Conservation (phyloP, 768 basidiomycete species). For the Tricholoma bakamatsutake region DNA sequence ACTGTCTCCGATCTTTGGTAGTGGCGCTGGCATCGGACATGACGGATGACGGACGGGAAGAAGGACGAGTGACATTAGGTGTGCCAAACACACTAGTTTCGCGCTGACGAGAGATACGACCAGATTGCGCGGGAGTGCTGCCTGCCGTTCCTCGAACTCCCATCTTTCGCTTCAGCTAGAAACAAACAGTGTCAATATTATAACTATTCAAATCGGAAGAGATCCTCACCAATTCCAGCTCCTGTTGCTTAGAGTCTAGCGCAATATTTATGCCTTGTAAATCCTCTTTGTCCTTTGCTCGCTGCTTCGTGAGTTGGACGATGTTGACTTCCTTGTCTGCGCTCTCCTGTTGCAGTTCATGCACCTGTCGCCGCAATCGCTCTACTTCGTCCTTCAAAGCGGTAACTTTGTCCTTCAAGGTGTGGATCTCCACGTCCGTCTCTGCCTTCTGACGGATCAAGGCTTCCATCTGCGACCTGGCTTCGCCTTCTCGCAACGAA, state of each 20-base stretch:
- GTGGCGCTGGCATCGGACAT: conserved; percentile 45
- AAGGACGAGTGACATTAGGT: conserved; percentile 46
- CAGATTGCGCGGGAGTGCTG: conserved; percentile 45
- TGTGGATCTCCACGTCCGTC: conserved; percentile 42
- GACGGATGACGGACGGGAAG: conserved; percentile 51
- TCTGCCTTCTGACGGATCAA: conserved; percentile 51
- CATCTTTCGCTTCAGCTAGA: conserved; percentile 58
- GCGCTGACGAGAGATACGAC: conserved; percentile 38
- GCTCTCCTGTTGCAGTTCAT: conserved; percentile 72
- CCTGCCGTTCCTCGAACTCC: conserved; percentile 53
- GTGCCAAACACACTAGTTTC: conserved; percentile 56
- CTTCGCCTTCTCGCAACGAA: conserved; percentile 39
- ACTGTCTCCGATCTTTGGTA: conserved; percentile 30
- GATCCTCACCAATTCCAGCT: conserved; percentile 74
- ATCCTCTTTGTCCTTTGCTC: conserved; percentile 69
- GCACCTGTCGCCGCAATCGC: conserved; percentile 54
- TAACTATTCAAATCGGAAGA: neutral
- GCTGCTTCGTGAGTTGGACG: conserved; percentile 62
- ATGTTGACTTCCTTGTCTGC: conserved; percentile 82
- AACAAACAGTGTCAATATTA: conserved; percentile 1
- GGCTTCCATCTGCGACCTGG: conserved; percentile 41
- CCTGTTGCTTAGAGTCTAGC: conserved; percentile 90
- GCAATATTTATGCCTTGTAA: conserved; percentile 83
- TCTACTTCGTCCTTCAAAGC: conserved; percentile 55
- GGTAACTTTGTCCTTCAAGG: conserved; percentile 42